These are phyloP conservation scores for Perilla frutescens DNA, from an alignment of 257 asterid genomes.

Conservation along the genomic window DNA sequence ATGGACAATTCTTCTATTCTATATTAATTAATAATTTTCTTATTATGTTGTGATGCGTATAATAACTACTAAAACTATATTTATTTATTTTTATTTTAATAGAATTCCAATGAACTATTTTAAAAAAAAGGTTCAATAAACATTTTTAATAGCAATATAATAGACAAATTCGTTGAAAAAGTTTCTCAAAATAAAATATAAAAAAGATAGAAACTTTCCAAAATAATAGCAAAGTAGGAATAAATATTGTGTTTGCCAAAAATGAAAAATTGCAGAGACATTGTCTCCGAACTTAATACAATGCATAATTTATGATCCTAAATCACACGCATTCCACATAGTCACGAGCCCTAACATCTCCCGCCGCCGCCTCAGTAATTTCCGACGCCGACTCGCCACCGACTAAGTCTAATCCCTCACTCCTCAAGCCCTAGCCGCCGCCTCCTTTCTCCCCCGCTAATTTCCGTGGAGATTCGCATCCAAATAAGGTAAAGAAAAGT, in stretches of 20 bases:
- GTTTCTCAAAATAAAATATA: too few species aligned
- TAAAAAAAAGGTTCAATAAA: too few species aligned
- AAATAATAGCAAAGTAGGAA: neutral
- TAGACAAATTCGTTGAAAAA: too few species aligned
- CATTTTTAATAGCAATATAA: too few species aligned
- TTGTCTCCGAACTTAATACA: neutral
- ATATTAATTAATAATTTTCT: too few species aligned
- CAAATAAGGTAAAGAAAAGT: neutral
- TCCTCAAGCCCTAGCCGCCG: neutral
- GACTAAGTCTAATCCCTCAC: neutral
- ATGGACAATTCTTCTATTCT: too few species aligned
- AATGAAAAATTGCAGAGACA: neutral
- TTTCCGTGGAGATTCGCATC: neutral
- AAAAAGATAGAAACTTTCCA: neutral
- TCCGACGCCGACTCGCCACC: neutral
- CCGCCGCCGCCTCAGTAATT: slow-evolving; percentile 15
- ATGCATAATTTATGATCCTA: slow-evolving; percentile 5
- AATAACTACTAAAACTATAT: too few species aligned
- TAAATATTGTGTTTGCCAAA: neutral
- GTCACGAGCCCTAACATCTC: slow-evolving; percentile 9
- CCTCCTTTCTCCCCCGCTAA: neutral
- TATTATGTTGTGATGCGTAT: too few species aligned
- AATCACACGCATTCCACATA: neutral
- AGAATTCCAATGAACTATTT: too few species aligned
- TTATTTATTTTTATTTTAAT: too few species aligned